phyloP scores from a whole-genome alignment of 2,329 filamentous ascomycete species.

The Lasiodiplodia theobromae region DNA sequence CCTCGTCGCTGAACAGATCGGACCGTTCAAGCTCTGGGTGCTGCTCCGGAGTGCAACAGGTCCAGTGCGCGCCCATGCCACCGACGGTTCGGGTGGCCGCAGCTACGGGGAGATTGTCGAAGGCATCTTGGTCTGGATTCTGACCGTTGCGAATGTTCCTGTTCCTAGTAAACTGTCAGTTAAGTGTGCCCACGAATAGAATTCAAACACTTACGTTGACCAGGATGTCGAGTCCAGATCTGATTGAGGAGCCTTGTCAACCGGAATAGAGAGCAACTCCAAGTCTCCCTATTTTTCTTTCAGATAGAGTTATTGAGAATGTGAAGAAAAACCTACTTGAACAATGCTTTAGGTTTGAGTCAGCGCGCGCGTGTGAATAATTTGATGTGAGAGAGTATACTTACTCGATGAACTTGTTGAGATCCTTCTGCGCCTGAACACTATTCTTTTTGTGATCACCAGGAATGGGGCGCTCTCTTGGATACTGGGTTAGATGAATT shows the following conservation, averaged over 20 bases:
- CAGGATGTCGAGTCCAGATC: not conserved
- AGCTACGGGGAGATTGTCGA: slow-evolving; percentile 28
- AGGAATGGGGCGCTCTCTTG: slow-evolving; percentile 30
- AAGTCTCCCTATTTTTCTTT: not conserved
- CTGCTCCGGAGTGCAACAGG: slow-evolving; percentile 33
- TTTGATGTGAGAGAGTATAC: not conserved
- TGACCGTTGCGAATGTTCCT: not conserved
- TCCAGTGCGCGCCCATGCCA: slow-evolving; percentile 40
- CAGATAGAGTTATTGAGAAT: not conserved
- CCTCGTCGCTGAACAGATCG: slow-evolving; percentile 11
- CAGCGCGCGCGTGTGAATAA: not conserved
- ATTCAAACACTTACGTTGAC: not conserved
- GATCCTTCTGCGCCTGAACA: slow-evolving; percentile 34
- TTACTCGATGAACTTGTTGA: slow-evolving; percentile 32
- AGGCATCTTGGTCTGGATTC: slow-evolving; percentile 32
- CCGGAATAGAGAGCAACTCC: not conserved
- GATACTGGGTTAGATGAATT: not conserved
- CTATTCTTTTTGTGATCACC: slow-evolving; percentile 39
- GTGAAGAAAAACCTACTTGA: not conserved
- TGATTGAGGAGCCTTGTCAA: not conserved
- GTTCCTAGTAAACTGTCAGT: no score
- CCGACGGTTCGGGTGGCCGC: slow-evolving; percentile 36
- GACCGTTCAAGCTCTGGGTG: slow-evolving; percentile 17
- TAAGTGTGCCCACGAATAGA: no score
- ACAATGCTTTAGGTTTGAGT: not conserved